Base-by-base conservation (phyloP, 179 eudicot species). In the Silene coronaria region DNA sequence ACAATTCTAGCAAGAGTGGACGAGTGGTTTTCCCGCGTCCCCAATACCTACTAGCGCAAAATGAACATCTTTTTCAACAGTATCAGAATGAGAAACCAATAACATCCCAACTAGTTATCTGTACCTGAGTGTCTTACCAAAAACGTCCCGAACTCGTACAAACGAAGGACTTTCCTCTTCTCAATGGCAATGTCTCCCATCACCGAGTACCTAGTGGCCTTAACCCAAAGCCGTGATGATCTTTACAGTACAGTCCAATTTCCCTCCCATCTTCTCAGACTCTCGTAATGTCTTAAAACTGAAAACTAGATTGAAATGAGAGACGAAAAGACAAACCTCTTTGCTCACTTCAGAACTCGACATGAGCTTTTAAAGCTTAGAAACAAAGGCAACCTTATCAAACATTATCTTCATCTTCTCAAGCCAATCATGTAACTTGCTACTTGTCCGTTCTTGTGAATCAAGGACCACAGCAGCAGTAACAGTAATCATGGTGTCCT, bases 91-190 rank as follows among this genome's bases (percentile, higher is more conserved):
- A 13, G 76, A 12, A 6, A 57, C 61, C 11, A 76, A 12, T 28
- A 85, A 5, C 71, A 70, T 66, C 5, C 58, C 38, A 2, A 80
- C 36, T 27, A 81, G 21, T 23, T 48, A 7, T 67, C 21, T 61
- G 32, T 78, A 9, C 83, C 88, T 3, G 14, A 32, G 6, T 76
- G 81, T 75, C 86, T 81, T 81, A 38, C 86, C 88, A 48, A 85
- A 51, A 24, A 67, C 64, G 12, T 59, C 74, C 0, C 64, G 67
- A 2, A 5, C 81, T 13, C 27, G 19, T 9, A 71, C 61, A 75
- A 57, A 74, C 10, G 82, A 65, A 14, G 51, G 74, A 19, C 67
- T 85, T 5, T 70, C 80, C 59, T 51, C 62, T 24, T 17, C 63
- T 53, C 21, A 24, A 36, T 5, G 10, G 17, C 71, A 65, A 8